These are phyloP conservation scores for Ceratobasidium sp. DNA, from an alignment of 1,284 basidiomycete genomes.

Conservation along the genomic window DNA sequence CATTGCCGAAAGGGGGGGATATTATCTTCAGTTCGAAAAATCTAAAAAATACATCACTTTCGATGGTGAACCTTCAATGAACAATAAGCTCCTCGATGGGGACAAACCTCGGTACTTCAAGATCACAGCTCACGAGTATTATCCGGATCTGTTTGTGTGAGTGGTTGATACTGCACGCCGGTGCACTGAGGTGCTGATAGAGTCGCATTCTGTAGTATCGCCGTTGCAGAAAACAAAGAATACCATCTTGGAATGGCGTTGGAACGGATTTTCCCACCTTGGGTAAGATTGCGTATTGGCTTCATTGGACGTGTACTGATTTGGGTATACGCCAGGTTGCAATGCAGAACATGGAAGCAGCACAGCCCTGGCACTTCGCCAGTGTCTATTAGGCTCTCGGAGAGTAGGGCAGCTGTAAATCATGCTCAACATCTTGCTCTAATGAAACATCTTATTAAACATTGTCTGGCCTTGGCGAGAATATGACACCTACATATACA, in stretches of 20 bases:
- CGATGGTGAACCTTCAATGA: neutral
- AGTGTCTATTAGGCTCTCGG: too few species aligned
- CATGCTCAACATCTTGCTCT: too few species aligned
- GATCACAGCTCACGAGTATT: neutral
- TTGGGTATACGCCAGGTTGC: too few species aligned
- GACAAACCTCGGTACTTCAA: slow-evolving; percentile 23
- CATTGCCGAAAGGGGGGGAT: neutral
- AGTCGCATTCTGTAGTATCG: neutral
- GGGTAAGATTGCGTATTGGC: too few species aligned
- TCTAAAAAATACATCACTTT: slow-evolving; percentile 9
- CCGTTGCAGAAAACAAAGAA: neutral
- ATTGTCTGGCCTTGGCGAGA: too few species aligned
- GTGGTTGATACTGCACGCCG: neutral
- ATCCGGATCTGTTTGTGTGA: neutral
- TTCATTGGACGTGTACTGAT: too few species aligned
- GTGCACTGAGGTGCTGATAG: too few species aligned
- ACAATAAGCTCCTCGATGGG: neutral
- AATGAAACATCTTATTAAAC: too few species aligned
- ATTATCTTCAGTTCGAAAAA: neutral
- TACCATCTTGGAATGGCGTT: neutral
- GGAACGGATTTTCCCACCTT: slow-evolving; percentile 3
- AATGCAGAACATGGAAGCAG: too few species aligned
- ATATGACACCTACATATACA: too few species aligned
- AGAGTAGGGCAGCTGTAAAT: too few species aligned
- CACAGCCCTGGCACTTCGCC: too few species aligned